Percentiles rank a stretch among this genome's conserved stretches.
Conservation (phyloP, 73 alveolate species). For the Paramecium octaurelia region DNA sequence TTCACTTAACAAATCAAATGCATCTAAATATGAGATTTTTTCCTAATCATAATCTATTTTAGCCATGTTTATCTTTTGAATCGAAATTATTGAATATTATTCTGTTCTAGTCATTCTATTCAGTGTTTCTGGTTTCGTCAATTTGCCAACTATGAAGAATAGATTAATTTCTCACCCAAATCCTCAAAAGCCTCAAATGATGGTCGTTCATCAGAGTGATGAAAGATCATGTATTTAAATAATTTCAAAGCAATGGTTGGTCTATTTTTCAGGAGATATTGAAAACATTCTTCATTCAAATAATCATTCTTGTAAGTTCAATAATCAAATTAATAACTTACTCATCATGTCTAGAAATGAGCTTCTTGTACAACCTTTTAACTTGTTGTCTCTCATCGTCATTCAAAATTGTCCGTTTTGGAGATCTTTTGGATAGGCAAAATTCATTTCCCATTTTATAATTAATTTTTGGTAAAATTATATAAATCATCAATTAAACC, state of each 20-base stretch:
- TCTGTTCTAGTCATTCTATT: slow-evolving; percentile 38
- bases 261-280: not conserved
- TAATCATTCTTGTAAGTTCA: slow-evolving; percentile 23
- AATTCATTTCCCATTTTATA: slow-evolving; percentile 29
- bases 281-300: slow-evolving; percentile 26
- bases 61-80: not conserved
- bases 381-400: not conserved
- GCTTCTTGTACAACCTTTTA: not conserved
- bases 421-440: not conserved
- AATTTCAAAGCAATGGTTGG: slow-evolving; percentile 18
- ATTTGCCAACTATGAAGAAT: not conserved
- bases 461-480: not conserved
- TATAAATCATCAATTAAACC: not conserved
- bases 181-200: not conserved
- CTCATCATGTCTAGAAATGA: slow-evolving; percentile 29
- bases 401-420: not conserved
- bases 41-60: slow-evolving; percentile 17
- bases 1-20: slow-evolving; percentile 27
- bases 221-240: not conserved
- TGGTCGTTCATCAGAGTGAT: not conserved
- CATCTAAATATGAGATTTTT: slow-evolving; percentile 45
- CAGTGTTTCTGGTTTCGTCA: not conserved
- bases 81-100: not conserved
- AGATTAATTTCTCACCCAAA: not conserved
- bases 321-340: not conserved